Evolutionary conservation across 306 rosid genomes (phyloP).

Genomic region (Malus fusca): DNA sequence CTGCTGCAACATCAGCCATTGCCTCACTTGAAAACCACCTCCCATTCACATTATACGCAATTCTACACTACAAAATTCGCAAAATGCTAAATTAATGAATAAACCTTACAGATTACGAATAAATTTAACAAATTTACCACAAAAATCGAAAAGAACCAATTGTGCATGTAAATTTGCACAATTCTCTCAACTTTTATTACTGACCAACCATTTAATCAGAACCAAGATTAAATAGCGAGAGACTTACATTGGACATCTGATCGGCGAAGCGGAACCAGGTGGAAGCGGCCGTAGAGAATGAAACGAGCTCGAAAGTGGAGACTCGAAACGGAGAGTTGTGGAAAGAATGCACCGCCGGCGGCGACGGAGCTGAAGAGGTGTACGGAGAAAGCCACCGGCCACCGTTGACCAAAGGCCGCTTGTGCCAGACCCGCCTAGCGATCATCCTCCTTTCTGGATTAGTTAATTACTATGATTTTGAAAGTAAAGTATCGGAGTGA

Average conservation of each 20-base stretch:
- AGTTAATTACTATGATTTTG: not conserved
- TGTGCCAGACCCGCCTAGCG: constrained; percentile 27
- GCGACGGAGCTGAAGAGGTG: not conserved
- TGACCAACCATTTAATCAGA: not conserved
- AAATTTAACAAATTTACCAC: not conserved
- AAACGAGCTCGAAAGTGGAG: constrained; percentile 6
- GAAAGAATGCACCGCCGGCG: not conserved
- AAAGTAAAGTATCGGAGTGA: not conserved
- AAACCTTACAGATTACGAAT: not conserved
- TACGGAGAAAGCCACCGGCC: constrained; percentile 8
- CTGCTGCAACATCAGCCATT: constrained; percentile 24
- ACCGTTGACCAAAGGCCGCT: constrained; percentile 21
- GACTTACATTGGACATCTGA: constrained; percentile 27
- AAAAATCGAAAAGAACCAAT: not conserved
- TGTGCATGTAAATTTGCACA: not conserved
- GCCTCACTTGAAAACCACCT: constrained; percentile 51
- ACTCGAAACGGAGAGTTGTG: not conserved
- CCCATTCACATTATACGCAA: constrained; percentile 12
- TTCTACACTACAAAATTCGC: constrained; percentile 27
- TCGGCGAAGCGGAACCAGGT: constrained; percentile 12
- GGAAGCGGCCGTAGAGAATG: not conserved
- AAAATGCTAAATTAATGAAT: not conserved
- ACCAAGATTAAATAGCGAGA: not conserved
- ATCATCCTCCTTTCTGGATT: constrained; percentile 13
- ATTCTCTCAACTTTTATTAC: not conserved